A percentile compares a stretch with the other conserved stretches of the same genome.
These are phyloP conservation scores for Naganishia vishniacii DNA, from an alignment of 768 basidiomycete species.

Conservation along the genomic window DNA sequence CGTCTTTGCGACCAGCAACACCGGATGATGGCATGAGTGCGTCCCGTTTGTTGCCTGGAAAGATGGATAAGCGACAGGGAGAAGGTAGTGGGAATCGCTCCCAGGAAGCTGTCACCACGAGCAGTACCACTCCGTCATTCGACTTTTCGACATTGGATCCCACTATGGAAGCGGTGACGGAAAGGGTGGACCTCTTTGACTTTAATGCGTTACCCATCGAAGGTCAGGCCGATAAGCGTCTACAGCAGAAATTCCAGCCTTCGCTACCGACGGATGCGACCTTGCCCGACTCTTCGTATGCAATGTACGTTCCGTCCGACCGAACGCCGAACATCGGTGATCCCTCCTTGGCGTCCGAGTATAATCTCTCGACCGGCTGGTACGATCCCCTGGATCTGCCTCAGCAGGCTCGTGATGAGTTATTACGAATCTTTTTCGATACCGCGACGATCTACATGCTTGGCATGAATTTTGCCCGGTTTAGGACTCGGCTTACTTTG, in stretches of 20 bases:
- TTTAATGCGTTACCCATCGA: not conserved
- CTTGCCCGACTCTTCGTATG: not conserved
- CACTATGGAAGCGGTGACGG: slow-evolving; percentile 1
- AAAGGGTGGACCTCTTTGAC: not conserved
- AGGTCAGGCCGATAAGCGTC: not conserved
- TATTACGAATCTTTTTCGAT: slow-evolving; percentile 33
- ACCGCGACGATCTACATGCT: slow-evolving; percentile 15
- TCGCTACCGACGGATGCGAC: slow-evolving; percentile 1
- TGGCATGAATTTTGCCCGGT: slow-evolving; percentile 22
- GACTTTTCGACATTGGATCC: slow-evolving; percentile 20
- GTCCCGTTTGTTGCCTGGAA: not conserved
- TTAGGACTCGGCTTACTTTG: slow-evolving; percentile 30
- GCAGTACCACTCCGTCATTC: slow-evolving; percentile 4
- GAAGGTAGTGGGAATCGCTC: not conserved
- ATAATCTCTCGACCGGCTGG: slow-evolving; percentile 29
- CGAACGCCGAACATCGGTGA: slow-evolving; percentile 4
- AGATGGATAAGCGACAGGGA: not conserved
- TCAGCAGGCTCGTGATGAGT: slow-evolving; percentile 29
- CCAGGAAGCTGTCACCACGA: not conserved
- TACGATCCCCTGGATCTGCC: slow-evolving; percentile 35
- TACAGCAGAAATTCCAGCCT: slow-evolving; percentile 7
- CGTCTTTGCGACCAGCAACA: not conserved
- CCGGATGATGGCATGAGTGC: not conserved
- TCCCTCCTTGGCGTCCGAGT: not conserved
- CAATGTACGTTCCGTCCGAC: not conserved